Conservation (phyloP, 1,139 yeast genomes). For the Pichia sp. region DNA sequence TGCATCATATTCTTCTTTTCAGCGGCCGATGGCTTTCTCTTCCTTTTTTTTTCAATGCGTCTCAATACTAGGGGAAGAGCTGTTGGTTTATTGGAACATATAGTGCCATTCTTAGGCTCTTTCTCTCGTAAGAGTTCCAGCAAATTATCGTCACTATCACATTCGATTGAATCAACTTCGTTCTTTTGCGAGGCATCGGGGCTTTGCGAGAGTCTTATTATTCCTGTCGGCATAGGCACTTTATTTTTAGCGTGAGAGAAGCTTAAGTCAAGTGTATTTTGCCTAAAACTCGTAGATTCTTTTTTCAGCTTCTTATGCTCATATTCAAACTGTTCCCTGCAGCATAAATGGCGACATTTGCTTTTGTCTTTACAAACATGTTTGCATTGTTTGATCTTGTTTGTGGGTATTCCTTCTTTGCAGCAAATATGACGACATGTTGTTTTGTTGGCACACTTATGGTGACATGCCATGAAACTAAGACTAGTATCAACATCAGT, state of each 20-base stretch:
- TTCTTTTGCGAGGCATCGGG: no score
- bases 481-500: background rate
- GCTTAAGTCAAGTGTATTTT: conserved; percentile 5
- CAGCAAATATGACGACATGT: conserved; percentile 40
- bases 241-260: background rate
- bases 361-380: conserved; percentile 35
- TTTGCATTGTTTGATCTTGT: conserved; percentile 26
- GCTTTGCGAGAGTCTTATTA: no score
- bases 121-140: no score
- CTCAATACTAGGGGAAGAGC: conserved; percentile 1
- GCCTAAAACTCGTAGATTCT: conserved; percentile 7
- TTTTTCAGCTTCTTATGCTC: background rate
- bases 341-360: conserved; percentile 37
- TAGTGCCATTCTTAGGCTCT: no score
- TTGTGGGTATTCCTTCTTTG: conserved; percentile 31
- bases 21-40: background rate
- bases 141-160: no score
- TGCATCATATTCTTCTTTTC: background rate
- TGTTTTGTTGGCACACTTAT: conserved; percentile 32
- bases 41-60: background rate
- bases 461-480: conserved; percentile 33
- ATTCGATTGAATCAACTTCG: no score
- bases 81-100: background rate
- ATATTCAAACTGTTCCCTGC: conserved; percentile 25
- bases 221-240: no score